phyloP scores from a whole-genome alignment of 805 yeast genomes.

The Candida jianshihensis region DNA sequence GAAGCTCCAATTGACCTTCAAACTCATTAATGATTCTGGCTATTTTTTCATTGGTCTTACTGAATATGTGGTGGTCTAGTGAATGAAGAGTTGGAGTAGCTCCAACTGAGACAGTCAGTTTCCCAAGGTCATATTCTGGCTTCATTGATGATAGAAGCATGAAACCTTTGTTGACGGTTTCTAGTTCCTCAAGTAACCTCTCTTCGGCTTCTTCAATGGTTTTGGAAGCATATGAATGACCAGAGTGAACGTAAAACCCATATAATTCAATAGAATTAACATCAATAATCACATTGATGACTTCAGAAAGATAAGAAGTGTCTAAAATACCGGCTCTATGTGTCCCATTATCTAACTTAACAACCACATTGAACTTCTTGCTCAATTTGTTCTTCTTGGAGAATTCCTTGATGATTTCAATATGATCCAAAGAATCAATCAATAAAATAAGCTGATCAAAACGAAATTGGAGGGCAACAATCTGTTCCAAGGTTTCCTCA shows the following conservation, averaged over 20 bases:
- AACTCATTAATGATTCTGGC: constrained; percentile 15
- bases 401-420: constrained; percentile 38
- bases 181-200: constrained; percentile 48
- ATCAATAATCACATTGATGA: constrained; percentile 28
- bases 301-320: constrained; percentile 28
- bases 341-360: constrained; percentile 69
- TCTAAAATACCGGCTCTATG: constrained; percentile 54
- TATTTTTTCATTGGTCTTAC: constrained; percentile 10
- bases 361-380: constrained; percentile 53
- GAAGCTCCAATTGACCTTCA: constrained; percentile 51
- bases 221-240: constrained; percentile 57
- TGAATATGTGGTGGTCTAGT: constrained; percentile 26
- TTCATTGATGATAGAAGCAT: constrained; percentile 26
- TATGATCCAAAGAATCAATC: constrained; percentile 55
- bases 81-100: constrained; percentile 80
- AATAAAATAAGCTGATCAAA: constrained; percentile 45
- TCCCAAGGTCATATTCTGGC: constrained; percentile 28
- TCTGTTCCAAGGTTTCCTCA: constrained; percentile 39
- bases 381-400: constrained; percentile 18
- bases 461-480: constrained; percentile 34
- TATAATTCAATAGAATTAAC: constrained; percentile 35
- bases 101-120: constrained; percentile 60
- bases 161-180: constrained; percentile 49
- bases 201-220: constrained; percentile 39
- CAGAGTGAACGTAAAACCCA: constrained; percentile 78